phyloP scores from a whole-genome alignment of 805 yeast species.

The Yarrowia osloensis region DNA sequence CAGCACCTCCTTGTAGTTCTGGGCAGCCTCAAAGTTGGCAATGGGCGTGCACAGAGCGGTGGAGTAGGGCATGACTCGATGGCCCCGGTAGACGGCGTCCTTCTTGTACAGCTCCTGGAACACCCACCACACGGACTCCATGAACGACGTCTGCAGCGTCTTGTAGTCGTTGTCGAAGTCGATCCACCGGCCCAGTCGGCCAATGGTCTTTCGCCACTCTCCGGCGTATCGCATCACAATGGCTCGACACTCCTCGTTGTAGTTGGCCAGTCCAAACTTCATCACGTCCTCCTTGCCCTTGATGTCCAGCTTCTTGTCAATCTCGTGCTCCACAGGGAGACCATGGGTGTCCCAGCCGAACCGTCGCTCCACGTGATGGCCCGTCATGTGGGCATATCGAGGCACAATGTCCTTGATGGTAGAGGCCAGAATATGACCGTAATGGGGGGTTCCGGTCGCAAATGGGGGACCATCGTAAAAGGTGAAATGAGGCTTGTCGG shows the following conservation, averaged over 20 bases:
- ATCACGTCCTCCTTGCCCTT: constrained; percentile 92
- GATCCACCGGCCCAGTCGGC: constrained; percentile 97
- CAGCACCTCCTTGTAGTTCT: constrained; percentile 92
- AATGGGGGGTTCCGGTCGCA: constrained; percentile 99
- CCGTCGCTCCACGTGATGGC: constrained; percentile 92
- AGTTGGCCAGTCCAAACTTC: constrained; percentile 89
- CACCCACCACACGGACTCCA: constrained; percentile 99
- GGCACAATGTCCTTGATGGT: constrained; percentile 97
- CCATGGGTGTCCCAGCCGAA: constrained; percentile 99
- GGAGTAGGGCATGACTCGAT: constrained; percentile 98
- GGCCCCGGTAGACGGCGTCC: constrained; percentile 89
- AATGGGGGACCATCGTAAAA: constrained; percentile 99
- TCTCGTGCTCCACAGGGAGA: constrained; percentile 96
- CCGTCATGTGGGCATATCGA: constrained; percentile 97
- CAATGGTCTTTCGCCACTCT: constrained; percentile 92
- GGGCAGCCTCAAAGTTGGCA: constrained; percentile 97
- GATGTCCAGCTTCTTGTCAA: constrained; percentile 95
- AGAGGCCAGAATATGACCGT: constrained; percentile 95
- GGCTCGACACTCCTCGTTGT: constrained; percentile 91
- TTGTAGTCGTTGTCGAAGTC: constrained; percentile 98
- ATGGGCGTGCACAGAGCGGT: constrained; percentile 96
- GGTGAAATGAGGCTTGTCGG: constrained; percentile 84
- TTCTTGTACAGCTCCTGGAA: constrained; percentile 85
- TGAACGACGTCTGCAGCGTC: constrained; percentile 90
- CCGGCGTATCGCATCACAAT: constrained; percentile 97